These are phyloP conservation scores for Amphichorda felina DNA, from an alignment of 2,329 filamentous ascomycete genomes.

Conservation along the genomic window DNA sequence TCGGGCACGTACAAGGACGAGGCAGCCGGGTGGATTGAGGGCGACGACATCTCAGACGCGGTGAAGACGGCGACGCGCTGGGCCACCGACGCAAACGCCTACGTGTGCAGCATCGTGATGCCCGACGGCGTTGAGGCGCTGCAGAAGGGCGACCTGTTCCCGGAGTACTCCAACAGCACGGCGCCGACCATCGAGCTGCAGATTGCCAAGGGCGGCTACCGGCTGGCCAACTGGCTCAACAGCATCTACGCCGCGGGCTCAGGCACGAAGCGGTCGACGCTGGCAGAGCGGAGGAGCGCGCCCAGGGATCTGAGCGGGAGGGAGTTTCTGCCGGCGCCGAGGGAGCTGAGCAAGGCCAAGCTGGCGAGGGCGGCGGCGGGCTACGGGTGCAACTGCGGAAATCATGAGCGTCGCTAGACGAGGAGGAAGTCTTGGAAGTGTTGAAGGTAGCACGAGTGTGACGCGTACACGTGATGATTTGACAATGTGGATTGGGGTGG, in stretches of 20 bases:
- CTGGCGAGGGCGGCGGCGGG: not conserved
- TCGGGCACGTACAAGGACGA: conserved; percentile 21
- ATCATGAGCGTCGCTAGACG: not conserved
- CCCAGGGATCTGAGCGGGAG: not conserved
- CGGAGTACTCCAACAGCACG: conserved; percentile 24
- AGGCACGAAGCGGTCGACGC: not conserved
- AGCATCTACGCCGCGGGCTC: not conserved
- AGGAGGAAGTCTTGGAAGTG: no score
- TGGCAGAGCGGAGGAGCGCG: not conserved
- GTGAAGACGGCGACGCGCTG: conserved; percentile 21
- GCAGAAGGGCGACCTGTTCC: conserved; percentile 25
- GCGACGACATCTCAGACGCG: conserved; percentile 17
- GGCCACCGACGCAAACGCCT: conserved; percentile 28
- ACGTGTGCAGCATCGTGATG: conserved; percentile 30
- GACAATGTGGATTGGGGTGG: no score
- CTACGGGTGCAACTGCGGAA: not conserved
- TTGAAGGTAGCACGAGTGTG: no score
- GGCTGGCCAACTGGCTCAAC: conserved; percentile 4
- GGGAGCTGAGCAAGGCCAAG: not conserved
- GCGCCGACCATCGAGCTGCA: conserved; percentile 26
- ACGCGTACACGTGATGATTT: no score
- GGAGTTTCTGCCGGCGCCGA: not conserved
- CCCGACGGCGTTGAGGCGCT: conserved; percentile 22
- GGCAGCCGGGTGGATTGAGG: conserved; percentile 21
- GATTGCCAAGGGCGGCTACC: conserved; percentile 31